phyloP scores from a whole-genome alignment of 2,329 filamentous ascomycete genomes.

The Trichocomaceae sp. region DNA sequence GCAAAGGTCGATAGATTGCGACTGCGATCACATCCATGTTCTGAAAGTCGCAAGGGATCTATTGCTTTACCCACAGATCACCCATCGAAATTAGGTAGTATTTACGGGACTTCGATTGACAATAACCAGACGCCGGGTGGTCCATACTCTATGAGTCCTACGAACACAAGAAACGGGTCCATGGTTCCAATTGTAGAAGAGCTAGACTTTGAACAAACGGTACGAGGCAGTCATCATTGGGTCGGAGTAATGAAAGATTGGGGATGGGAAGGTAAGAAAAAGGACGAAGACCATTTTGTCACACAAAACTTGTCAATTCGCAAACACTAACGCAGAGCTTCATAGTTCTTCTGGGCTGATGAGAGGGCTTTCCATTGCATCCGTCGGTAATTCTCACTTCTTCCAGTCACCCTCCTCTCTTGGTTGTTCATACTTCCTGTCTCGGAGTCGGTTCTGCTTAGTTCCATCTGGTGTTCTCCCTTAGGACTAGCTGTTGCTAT shows the following conservation, averaged over 20 bases:
- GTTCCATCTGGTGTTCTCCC: not conserved
- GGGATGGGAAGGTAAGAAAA: slow-evolving; percentile 61
- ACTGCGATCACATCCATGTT: slow-evolving; percentile 28
- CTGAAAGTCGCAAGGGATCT: slow-evolving; percentile 17
- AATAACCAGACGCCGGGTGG: not conserved
- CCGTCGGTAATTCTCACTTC: not conserved
- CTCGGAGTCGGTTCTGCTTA: not conserved
- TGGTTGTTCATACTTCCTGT: not conserved
- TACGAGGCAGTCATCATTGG: slow-evolving; percentile 63
- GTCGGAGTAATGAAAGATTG: slow-evolving; percentile 65
- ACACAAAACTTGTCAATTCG: not conserved
- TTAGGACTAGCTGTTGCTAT: slow-evolving; percentile 1
- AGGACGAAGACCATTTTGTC: not conserved
- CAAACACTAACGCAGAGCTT: slow-evolving; percentile 10
- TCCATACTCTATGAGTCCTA: slow-evolving; percentile 6
- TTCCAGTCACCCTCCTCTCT: not conserved
- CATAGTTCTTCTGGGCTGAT: slow-evolving; percentile 33
- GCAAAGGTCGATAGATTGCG: slow-evolving; percentile 39
- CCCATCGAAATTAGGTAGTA: slow-evolving; percentile 1
- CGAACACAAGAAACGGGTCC: slow-evolving; percentile 23
- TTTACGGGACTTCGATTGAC: slow-evolving; percentile 1
- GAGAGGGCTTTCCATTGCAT: not conserved
- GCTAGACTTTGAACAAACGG: slow-evolving; percentile 55
- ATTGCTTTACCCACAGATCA: slow-evolving; percentile 14
- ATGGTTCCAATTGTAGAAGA: slow-evolving; percentile 31